phyloP scores from a whole-genome alignment of 2,329 filamentous ascomycete species.

The Botrytis fabae region DNA sequence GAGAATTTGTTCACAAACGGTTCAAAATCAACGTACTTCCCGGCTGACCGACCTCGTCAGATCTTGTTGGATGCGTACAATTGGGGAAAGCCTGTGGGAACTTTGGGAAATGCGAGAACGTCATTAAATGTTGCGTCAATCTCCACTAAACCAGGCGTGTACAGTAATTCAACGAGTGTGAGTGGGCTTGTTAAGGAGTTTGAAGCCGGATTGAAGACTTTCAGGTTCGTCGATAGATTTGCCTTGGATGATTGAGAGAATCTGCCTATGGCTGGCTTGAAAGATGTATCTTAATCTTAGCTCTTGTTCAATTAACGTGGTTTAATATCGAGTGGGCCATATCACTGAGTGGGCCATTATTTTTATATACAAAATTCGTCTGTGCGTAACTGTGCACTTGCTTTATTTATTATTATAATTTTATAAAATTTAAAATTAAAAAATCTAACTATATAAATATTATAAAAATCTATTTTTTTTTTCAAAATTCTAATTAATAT shows the following conservation, averaged over 20 bases:
- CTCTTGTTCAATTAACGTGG: not conserved
- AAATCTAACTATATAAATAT: too few relatives aligned
- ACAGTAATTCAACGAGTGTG: not conserved
- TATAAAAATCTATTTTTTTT: too few relatives aligned
- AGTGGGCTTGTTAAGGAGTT: slow-evolving; percentile 46
- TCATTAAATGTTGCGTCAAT: not conserved
- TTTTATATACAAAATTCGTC: too few relatives aligned
- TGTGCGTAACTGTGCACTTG: too few relatives aligned
- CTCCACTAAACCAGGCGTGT: not conserved
- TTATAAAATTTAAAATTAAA: too few relatives aligned
- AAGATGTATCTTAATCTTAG: not conserved
- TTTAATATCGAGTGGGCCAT: too few relatives aligned
- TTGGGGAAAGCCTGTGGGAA: slow-evolving; percentile 68
- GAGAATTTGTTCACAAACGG: slow-evolving; percentile 51
- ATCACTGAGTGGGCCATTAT: too few relatives aligned
- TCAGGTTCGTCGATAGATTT: slow-evolving; percentile 67
- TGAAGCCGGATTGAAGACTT: slow-evolving; percentile 60
- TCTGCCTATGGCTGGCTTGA: not conserved
- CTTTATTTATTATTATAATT: too few relatives aligned
- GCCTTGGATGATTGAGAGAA: slow-evolving; percentile 48
- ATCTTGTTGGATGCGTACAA: slow-evolving; percentile 63
- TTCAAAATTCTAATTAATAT: too few relatives aligned
- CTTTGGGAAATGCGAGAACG: not conserved
- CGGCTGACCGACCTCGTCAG: slow-evolving; percentile 61
- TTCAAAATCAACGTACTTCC: slow-evolving; percentile 57